Evolutionary conservation across 495 filamentous ascomycete genomes (phyloP).

Genomic region (Penicillium cosmopolitanum): DNA sequence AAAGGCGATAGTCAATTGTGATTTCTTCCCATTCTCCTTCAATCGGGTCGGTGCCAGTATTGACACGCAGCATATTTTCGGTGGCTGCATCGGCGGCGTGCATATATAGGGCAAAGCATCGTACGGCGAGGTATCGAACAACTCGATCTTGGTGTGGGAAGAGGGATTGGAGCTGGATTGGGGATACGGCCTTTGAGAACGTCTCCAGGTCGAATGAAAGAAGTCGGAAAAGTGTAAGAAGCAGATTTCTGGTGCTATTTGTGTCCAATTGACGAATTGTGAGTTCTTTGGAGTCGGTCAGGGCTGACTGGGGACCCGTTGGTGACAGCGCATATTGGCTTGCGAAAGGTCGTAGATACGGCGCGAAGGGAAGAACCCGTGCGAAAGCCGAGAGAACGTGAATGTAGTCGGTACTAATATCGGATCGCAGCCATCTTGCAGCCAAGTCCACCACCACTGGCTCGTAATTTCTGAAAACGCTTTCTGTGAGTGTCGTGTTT

Average conservation of each 20-base stretch:
- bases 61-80: constrained; percentile 65
- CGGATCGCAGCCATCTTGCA: constrained; percentile 67
- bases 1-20: constrained; percentile 79
- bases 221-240: constrained; percentile 77
- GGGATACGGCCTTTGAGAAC: constrained; percentile 64
- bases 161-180: constrained; percentile 67
- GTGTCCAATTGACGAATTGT: constrained; percentile 43
- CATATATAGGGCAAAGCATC: constrained; percentile 76
- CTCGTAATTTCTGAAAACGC: constrained; percentile 71
- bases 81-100: constrained; percentile 78
- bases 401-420: constrained; percentile 48
- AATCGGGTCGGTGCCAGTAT: constrained; percentile 65
- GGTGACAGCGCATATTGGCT: constrained; percentile 50
- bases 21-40: constrained; percentile 75
- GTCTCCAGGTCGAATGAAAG: constrained; percentile 70
- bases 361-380: constrained; percentile 76
- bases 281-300: constrained; percentile 43
- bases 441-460: constrained; percentile 76
- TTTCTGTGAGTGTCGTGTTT: constrained; percentile 63
- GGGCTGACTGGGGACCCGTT: constrained; percentile 43
- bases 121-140: constrained; percentile 79
- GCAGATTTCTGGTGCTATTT: constrained; percentile 39
- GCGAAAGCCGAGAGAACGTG: constrained; percentile 72
- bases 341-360: constrained; percentile 61
- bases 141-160: constrained; percentile 62